These are phyloP conservation scores for Nannochloropsis salina DNA, from an alignment of 108 stramenopile species.

Conservation along the genomic window DNA sequence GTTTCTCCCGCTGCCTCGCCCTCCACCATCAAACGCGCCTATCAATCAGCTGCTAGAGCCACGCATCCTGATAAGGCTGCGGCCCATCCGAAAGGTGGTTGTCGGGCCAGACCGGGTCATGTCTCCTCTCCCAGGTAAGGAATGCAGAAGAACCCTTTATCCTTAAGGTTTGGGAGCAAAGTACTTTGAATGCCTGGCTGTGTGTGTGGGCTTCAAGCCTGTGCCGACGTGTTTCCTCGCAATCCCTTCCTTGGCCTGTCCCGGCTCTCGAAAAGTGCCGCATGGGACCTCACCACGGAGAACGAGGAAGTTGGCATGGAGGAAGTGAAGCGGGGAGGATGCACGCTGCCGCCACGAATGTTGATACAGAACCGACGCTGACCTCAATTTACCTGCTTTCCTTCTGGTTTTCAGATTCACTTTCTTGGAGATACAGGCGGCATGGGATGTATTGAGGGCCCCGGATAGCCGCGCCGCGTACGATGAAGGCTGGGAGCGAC, in stretches of 20 bases:
- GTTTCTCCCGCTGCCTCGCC: background rate
- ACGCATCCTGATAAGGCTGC: background rate
- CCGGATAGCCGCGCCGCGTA: background rate
- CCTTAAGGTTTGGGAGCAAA: background rate
- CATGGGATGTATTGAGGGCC: background rate
- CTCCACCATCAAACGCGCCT: slow-evolving; percentile 2
- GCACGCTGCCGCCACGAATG: too few relatives aligned
- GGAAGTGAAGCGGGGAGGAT: too few relatives aligned
- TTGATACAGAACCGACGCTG: too few relatives aligned
- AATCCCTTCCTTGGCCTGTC: background rate
- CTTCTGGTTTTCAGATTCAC: background rate
- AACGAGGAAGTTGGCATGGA: too few relatives aligned
- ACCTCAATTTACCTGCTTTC: background rate
- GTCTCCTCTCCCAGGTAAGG: background rate
- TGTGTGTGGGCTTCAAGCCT: background rate
- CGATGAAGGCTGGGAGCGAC: background rate
- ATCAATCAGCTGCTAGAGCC: background rate
- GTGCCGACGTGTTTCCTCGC: background rate
- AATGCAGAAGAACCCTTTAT: background rate
- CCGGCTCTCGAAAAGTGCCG: too few relatives aligned
- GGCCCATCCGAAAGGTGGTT: too few relatives aligned
- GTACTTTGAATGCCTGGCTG: background rate
- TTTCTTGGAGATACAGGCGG: background rate
- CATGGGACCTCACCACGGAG: too few relatives aligned
- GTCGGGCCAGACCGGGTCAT: too few relatives aligned